These are phyloP conservation scores for Monosporascus cannonballus DNA, from an alignment of 2,329 filamentous ascomycete species.

Conservation along the genomic window DNA sequence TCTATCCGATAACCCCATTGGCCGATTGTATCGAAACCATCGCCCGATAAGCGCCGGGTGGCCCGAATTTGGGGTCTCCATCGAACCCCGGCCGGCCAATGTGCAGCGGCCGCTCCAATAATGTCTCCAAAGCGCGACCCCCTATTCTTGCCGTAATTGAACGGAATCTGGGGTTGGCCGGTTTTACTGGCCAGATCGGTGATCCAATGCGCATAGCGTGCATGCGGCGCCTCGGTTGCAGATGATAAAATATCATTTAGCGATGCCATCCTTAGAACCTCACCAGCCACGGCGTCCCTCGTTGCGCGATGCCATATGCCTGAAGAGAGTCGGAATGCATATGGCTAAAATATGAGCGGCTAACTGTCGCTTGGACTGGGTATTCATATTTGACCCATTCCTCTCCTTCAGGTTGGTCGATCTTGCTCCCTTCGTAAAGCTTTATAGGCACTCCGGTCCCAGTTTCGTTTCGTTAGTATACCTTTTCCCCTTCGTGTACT, in stretches of 20 bases:
- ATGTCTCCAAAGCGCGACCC: no score
- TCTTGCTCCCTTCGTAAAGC: slow-evolving; percentile 10
- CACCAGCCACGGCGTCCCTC: neutral
- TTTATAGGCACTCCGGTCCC: slow-evolving; percentile 7
- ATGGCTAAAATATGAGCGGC: slow-evolving; percentile 12
- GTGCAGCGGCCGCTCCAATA: no score
- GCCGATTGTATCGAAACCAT: no score
- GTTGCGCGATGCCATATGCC: slow-evolving; percentile 4
- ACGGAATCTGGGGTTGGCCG: neutral
- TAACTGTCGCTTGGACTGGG: slow-evolving; percentile 6
- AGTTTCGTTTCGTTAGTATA: slow-evolving; percentile 7
- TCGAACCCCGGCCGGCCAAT: no score
- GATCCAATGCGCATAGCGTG: slow-evolving; percentile 1
- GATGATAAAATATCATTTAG: neutral
- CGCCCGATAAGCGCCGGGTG: no score
- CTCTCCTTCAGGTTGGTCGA: slow-evolving; percentile 6
- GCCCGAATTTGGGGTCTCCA: no score
- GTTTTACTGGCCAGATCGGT: slow-evolving; percentile 1
- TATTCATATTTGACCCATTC: slow-evolving; percentile 18
- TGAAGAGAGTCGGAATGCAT: slow-evolving; percentile 3
- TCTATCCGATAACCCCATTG: no score
- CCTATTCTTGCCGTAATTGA: no score
- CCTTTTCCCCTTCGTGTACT: slow-evolving; percentile 4
- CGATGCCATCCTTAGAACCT: slow-evolving; percentile 5
- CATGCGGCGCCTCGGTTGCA: slow-evolving; percentile 9